phyloP scores from a whole-genome alignment of 345 rosid genomes.

The Cochlearia excelsa region DNA sequence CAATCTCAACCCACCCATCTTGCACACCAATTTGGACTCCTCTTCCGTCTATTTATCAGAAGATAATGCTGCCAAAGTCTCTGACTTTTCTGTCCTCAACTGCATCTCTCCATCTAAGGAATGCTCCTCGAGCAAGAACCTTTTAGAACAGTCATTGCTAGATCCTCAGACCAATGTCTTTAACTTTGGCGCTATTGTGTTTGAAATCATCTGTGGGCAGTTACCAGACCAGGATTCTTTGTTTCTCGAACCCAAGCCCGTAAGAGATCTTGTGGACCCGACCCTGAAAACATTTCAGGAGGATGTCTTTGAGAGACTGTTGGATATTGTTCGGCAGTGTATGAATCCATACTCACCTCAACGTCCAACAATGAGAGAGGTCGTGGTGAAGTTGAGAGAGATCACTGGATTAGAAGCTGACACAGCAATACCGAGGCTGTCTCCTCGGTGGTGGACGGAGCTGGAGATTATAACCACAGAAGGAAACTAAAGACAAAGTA shows the following conservation, averaged over 20 bases:
- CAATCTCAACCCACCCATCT: conserved; percentile 66
- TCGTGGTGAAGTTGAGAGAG: conserved; percentile 57
- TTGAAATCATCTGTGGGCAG: conserved; percentile 77
- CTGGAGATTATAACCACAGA: conserved; percentile 76
- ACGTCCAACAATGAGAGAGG: conserved; percentile 59
- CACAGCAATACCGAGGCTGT: conserved; percentile 65
- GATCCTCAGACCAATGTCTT: conserved; percentile 52
- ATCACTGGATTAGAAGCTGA: conserved; percentile 72
- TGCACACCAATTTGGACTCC: conserved; percentile 57
- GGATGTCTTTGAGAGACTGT: conserved; percentile 46
- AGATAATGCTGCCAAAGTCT: conserved; percentile 93
- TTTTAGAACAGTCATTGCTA: conserved; percentile 44
- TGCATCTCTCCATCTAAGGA: conserved; percentile 44
- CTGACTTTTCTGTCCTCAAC: conserved; percentile 65
- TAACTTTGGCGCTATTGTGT: conserved; percentile 62
- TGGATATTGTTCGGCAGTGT: conserved; percentile 63
- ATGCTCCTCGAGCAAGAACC: conserved; percentile 41
- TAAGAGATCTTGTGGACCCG: conserved; percentile 64
- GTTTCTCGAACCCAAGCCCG: conserved; percentile 42
- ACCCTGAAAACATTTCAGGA: conserved; percentile 55
- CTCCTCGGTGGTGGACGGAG: conserved; percentile 98
- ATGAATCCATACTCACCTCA: conserved; percentile 51
- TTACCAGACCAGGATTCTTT: conserved; percentile 50
- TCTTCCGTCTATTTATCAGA: conserved; percentile 72
- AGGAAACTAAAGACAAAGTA: conserved; percentile 36